phyloP scores from a whole-genome alignment of 2,329 filamentous ascomycete genomes.

The Colletotrichum sp. region DNA sequence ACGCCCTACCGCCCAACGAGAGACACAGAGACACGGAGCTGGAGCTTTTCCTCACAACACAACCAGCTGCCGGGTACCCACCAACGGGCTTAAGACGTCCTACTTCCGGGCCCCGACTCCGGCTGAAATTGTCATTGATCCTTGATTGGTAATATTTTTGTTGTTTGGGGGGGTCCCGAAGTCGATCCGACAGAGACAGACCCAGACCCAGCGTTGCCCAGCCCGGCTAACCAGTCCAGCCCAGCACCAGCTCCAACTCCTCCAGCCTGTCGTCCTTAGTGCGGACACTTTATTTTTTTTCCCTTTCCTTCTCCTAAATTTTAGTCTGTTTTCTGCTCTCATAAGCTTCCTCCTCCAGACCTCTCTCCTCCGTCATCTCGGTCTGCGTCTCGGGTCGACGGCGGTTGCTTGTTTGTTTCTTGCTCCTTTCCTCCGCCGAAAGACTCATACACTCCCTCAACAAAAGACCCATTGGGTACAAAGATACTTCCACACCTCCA shows the following conservation, averaged over 20 bases:
- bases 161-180: conserved; percentile 1
- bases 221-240: neutral
- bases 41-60: neutral
- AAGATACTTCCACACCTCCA: neutral
- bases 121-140: neutral
- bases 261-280: neutral
- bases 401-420: neutral
- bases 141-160: conserved; percentile 17
- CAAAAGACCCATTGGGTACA: neutral
- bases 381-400: neutral
- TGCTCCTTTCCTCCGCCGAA: conserved; percentile 8
- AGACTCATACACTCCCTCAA: neutral
- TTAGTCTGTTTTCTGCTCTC: conserved; percentile 54
- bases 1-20: neutral
- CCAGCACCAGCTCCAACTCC: neutral
- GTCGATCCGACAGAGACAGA: conserved; percentile 9
- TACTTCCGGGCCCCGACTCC: conserved; percentile 10
- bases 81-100: conserved; percentile 12
- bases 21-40: neutral
- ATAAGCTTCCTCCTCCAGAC: conserved; percentile 67
- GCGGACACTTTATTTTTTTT: neutral
- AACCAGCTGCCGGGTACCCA: neutral
- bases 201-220: neutral
- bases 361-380: conserved; percentile 41
- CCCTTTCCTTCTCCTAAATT: conserved; percentile 56